Percentiles rank a stretch among this genome's conserved stretches.
phyloP scores from a whole-genome alignment of 2,329 filamentous ascomycete species.

The Westerdykella sp. region DNA sequence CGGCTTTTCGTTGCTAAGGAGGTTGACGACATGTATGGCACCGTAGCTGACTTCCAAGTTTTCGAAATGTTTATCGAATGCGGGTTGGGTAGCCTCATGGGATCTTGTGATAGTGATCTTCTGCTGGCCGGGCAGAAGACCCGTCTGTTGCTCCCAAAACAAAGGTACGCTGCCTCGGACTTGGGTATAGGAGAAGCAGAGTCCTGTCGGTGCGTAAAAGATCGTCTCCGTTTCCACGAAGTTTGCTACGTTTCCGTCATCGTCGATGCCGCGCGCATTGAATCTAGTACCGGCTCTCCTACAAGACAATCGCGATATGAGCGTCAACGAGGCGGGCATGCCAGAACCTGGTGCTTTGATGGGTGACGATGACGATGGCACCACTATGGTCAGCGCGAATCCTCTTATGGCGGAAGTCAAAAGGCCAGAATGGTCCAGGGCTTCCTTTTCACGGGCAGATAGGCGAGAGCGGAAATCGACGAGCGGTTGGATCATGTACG shows the following conservation, averaged over 20 bases:
- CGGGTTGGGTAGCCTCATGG: conserved; percentile 82
- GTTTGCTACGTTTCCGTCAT: conserved; percentile 95
- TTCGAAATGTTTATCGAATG: conserved; percentile 92
- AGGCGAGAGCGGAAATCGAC: conserved; percentile 82
- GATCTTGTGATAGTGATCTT: conserved; percentile 90
- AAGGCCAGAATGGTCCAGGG: conserved; percentile 79
- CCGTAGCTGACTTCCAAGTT: conserved; percentile 82
- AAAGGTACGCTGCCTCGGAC: conserved; percentile 87
- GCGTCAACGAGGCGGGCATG: conserved; percentile 73
- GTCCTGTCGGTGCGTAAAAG: conserved; percentile 71
- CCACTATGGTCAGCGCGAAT: conserved; percentile 79
- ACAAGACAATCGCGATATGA: conserved; percentile 89
- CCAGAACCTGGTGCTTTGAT: conserved; percentile 60
- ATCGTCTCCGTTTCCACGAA: conserved; percentile 98
- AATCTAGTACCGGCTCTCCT: conserved; percentile 88
- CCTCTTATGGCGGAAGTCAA: conserved; percentile 91
- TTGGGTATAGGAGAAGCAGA: conserved; percentile 90
- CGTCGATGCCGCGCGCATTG: conserved; percentile 95
- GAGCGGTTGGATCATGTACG: conserved; percentile 92
- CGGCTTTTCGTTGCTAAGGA: conserved; percentile 83
- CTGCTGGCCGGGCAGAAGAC: conserved; percentile 83
- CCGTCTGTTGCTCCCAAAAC: conserved; percentile 93
- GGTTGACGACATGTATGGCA: conserved; percentile 84
- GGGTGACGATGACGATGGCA: conserved; percentile 71
- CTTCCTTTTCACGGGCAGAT: conserved; percentile 64